These are phyloP conservation scores for Xerocomellus intermedius DNA, from an alignment of 768 basidiomycete species.

Conservation along the genomic window DNA sequence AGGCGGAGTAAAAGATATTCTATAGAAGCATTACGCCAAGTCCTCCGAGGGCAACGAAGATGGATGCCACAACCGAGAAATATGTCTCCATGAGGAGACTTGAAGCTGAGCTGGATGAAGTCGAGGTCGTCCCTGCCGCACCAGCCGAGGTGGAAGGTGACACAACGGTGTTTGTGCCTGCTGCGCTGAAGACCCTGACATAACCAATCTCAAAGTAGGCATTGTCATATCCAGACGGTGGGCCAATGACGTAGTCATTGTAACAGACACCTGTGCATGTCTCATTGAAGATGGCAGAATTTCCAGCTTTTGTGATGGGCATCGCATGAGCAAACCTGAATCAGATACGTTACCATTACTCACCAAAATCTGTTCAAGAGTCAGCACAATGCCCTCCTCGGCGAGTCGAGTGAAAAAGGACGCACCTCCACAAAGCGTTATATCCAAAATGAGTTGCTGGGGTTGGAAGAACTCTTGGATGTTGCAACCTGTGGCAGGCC, in stretches of 20 bases:
- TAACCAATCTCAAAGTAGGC: conserved; percentile 74
- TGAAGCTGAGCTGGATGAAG: conserved; percentile 11
- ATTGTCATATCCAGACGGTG: conserved; percentile 56
- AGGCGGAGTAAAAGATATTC: background rate
- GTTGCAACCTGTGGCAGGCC: conserved; percentile 56
- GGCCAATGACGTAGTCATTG: conserved; percentile 64
- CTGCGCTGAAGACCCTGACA: conserved; percentile 47
- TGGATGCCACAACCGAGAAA: conserved; percentile 5
- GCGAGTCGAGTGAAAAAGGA: conserved; percentile 19
- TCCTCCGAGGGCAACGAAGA: conserved; percentile 12
- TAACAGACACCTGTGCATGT: conserved; percentile 72
- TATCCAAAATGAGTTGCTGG: conserved; percentile 71
- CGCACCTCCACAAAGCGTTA: conserved; percentile 65
- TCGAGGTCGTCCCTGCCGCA: conserved; percentile 10
- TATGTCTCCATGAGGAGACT: background rate
- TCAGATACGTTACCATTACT: conserved; percentile 1
- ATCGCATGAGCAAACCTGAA: conserved; percentile 5
- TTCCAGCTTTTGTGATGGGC: conserved; percentile 46
- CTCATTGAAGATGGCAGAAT: conserved; percentile 48
- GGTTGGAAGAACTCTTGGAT: conserved; percentile 54
- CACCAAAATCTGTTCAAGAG: conserved; percentile 32
- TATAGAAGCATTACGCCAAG: conserved; percentile 17
- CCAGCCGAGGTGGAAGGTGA: conserved; percentile 20
- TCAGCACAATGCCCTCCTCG: conserved; percentile 19
- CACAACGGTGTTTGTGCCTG: conserved; percentile 29